A percentile compares a stretch with the other conserved stretches of the same genome.
Conservation (phyloP, 306 rosid species). For the Quillaja saponaria region DNA sequence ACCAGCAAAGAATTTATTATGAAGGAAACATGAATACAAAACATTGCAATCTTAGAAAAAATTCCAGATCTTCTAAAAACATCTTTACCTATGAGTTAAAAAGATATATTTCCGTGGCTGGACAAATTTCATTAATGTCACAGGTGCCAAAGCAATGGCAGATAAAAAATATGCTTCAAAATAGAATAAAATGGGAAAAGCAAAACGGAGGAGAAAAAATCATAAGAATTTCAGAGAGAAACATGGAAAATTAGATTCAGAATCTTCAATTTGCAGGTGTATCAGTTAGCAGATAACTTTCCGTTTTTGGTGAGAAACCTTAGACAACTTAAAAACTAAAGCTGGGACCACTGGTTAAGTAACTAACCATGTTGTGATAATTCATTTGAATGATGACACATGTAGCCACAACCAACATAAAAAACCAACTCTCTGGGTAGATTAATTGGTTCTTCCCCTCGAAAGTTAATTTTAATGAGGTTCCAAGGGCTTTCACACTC, state of each 20-base stretch:
- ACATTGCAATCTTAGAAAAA: not conserved
- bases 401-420: constrained; percentile 66
- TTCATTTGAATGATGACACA: constrained; percentile 81
- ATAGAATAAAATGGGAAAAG: not conserved
- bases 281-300: no score
- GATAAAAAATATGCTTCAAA: no score
- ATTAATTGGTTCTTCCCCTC: constrained; percentile 81
- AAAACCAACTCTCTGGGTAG: constrained; percentile 78
- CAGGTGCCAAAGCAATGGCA: no score
- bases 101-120: no score
- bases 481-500: constrained; percentile 96
- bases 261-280: no score
- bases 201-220: not conserved
- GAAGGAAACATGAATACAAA: not conserved
- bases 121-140: no score
- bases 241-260: not conserved
- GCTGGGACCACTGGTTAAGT: constrained; percentile 4
- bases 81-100: no score
- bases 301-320: no score
- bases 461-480: constrained; percentile 79
- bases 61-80: no score
- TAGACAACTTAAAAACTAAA: not conserved
- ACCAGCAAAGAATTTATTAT: not conserved
- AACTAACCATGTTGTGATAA: constrained; percentile 82
- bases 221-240: not conserved